A percentile compares a stretch with the other conserved stretches of the same genome.
phyloP scores from a whole-genome alignment of 2,329 filamentous ascomycete genomes.

The Trichoderma cornu-damae region DNA sequence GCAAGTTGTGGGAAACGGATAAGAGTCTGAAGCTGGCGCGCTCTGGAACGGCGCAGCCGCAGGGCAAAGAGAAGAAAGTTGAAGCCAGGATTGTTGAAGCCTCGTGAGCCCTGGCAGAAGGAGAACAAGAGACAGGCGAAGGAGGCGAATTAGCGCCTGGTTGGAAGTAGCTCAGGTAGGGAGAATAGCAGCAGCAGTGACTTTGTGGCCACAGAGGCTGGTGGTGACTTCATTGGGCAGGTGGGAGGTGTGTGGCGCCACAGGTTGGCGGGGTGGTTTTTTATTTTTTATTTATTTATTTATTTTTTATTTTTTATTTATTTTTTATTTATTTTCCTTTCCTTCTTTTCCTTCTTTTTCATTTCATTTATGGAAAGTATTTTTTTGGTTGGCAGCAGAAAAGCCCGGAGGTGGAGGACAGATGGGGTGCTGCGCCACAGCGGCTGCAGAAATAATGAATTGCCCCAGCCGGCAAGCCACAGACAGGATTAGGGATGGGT shows the following conservation, averaged over 20 bases:
- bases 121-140: slow-evolving; percentile 10
- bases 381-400: too few species aligned
- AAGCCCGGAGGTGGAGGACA: too few species aligned
- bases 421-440: background rate
- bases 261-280: background rate
- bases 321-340: too few species aligned
- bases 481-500: too few species aligned
- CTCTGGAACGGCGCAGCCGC: slow-evolving; percentile 7
- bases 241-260: slow-evolving; percentile 5
- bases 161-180: background rate
- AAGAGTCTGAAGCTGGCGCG: slow-evolving; percentile 1
- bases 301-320: too few species aligned
- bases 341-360: too few species aligned
- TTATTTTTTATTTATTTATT: too few species aligned
- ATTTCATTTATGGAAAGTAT: too few species aligned
- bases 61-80: background rate
- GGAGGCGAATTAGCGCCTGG: background rate
- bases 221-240: slow-evolving; percentile 19
- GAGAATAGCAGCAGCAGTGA: background rate
- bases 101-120: slow-evolving; percentile 12
- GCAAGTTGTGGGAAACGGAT: background rate
- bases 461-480: background rate
- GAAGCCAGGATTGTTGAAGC: slow-evolving; percentile 5
- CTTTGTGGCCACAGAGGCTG: slow-evolving; percentile 9
- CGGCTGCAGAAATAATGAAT: background rate